Percentiles rank a stretch among this genome's conserved stretches.
Evolutionary conservation across 768 basidiomycete species (phyloP).

Genomic region (Xerocomus potaroensis): DNA sequence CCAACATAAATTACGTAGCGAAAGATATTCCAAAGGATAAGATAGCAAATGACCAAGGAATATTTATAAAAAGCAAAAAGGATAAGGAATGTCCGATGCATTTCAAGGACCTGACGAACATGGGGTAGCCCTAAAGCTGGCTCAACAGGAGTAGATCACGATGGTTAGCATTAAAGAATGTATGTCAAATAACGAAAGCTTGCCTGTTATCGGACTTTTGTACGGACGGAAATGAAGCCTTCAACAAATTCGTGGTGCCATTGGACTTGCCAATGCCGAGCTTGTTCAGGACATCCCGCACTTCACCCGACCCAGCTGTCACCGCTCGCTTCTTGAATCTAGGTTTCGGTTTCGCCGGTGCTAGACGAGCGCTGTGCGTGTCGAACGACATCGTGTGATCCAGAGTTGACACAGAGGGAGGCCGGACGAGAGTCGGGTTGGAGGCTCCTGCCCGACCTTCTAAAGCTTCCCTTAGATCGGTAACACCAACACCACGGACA

Average conservation of each 20-base stretch:
- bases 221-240: conserved; percentile 63
- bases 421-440: conserved; percentile 62
- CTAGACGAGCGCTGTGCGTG: conserved; percentile 38
- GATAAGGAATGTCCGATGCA: conserved; percentile 6
- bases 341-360: conserved; percentile 50
- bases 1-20: conserved; percentile 18
- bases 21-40: conserved; percentile 11
- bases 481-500: conserved; percentile 77
- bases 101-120: conserved; percentile 15
- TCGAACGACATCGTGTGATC: conserved; percentile 57
- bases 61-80: conserved; percentile 1
- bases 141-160: background rate
- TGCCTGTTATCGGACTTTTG: conserved; percentile 44
- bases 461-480: conserved; percentile 82
- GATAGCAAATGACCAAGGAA: conserved; percentile 9
- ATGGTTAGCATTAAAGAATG: conserved; percentile 3
- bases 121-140: conserved; percentile 16
- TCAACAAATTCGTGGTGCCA: conserved; percentile 55
- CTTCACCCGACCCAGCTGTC: conserved; percentile 59
- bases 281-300: conserved; percentile 75
- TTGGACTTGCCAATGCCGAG: conserved; percentile 77
- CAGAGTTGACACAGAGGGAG: conserved; percentile 73
- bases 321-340: conserved; percentile 49
- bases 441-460: conserved; percentile 84
- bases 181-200: conserved; percentile 9